phyloP scores from a whole-genome alignment of 2,329 filamentous ascomycete genomes.

The Pseudocercospora eumusae region DNA sequence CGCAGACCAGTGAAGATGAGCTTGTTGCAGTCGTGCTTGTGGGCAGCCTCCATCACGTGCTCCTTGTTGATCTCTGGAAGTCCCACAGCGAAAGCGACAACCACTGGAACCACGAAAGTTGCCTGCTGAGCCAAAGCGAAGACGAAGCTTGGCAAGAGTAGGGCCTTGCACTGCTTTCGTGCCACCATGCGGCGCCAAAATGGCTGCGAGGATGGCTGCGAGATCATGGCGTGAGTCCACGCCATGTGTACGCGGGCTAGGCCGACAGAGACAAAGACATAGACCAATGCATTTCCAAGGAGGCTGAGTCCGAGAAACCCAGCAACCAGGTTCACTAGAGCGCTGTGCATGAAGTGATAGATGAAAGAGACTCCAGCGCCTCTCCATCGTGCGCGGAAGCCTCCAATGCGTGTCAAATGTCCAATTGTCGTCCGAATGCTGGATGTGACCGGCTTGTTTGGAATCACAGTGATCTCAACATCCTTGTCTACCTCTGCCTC shows the following conservation, averaged over 20 bases:
- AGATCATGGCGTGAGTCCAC: conserved; percentile 87
- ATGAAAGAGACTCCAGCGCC: conserved; percentile 39
- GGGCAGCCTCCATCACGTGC: conserved; percentile 29
- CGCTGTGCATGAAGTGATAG: conserved; percentile 38
- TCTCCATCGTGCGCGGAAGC: conserved; percentile 42
- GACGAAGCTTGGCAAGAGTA: conserved; percentile 67
- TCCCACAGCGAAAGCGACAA: conserved; percentile 53
- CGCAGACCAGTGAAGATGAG: conserved; percentile 45
- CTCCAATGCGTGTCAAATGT: conserved; percentile 45
- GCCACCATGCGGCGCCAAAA: conserved; percentile 72
- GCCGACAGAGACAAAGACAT: conserved; percentile 60
- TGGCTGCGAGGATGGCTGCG: conserved; percentile 60
- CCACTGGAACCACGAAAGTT: conserved; percentile 52
- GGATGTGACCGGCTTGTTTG: conserved; percentile 61
- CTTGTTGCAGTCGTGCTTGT: conserved; percentile 32
- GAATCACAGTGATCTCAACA: conserved; percentile 49
- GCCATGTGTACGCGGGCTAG: conserved; percentile 69
- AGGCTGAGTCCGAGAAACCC: conserved; percentile 50
- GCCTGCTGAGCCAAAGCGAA: conserved; percentile 60
- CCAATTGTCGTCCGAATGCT: conserved; percentile 59
- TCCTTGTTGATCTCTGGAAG: conserved; percentile 40
- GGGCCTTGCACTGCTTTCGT: conserved; percentile 66
- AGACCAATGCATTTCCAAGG: conserved; percentile 49
- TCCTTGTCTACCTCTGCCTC: conserved; percentile 47
- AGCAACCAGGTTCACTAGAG: conserved; percentile 34